These are phyloP conservation scores for Babesia ovis DNA, from an alignment of 169 alveolate genomes.

Conservation along the genomic window DNA sequence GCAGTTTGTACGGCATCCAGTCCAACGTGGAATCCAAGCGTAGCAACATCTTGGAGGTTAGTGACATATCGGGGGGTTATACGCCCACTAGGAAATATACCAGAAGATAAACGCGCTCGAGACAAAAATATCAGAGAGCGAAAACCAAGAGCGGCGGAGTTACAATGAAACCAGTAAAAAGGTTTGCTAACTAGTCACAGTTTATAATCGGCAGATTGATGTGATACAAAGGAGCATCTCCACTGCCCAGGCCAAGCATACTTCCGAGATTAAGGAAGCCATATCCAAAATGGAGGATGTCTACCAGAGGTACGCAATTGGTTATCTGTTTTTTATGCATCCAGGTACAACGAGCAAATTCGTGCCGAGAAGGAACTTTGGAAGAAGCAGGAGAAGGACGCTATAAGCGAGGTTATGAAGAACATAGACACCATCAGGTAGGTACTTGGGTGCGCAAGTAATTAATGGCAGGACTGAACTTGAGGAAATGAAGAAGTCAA, in stretches of 20 bases:
- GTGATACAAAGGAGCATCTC: slow-evolving; percentile 30
- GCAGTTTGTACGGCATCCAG: slow-evolving; percentile 56
- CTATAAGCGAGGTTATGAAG: slow-evolving; percentile 10
- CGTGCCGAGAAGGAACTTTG: slow-evolving; percentile 52
- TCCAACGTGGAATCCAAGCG: slow-evolving; percentile 59
- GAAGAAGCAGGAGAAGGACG: slow-evolving; percentile 49
- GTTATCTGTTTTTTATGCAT: not conserved
- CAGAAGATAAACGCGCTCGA: slow-evolving; percentile 59
- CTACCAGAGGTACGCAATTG: slow-evolving; percentile 36
- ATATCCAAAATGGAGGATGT: slow-evolving; percentile 42
- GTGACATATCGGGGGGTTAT: not conserved
- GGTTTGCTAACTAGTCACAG: not conserved
- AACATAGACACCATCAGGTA: slow-evolving; percentile 48
- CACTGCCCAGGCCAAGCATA: slow-evolving; percentile 37
- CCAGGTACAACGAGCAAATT: slow-evolving; percentile 51
- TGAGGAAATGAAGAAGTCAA: slow-evolving; percentile 53
- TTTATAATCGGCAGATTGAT: slow-evolving; percentile 34
- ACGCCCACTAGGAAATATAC: slow-evolving; percentile 34
- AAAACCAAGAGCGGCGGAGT: slow-evolving; percentile 7
- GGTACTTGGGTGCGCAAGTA: not conserved
- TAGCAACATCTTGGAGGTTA: slow-evolving; percentile 61
- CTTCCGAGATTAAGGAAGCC: slow-evolving; percentile 35
- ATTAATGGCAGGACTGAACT: slow-evolving; percentile 33
- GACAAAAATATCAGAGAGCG: slow-evolving; percentile 51
- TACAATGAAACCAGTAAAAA: slow-evolving; percentile 28